Evolutionary conservation across 129 eudicot genomes (phyloP), one percentile per base, ranked within the genome.

Genomic region (Solidago caesia): DNA sequence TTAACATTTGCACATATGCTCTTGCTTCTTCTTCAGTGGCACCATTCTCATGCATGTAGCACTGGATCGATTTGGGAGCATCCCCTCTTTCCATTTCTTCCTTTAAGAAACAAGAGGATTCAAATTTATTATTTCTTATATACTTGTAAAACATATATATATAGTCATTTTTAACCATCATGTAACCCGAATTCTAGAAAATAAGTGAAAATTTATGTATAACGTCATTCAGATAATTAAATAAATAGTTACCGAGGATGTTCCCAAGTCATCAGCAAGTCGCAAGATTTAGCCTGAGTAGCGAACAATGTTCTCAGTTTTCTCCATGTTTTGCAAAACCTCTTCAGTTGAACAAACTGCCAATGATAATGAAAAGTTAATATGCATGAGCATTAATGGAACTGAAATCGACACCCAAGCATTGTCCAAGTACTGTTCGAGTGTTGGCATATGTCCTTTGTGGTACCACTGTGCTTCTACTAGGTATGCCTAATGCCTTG

Each of bases 1-100:
- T 44, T 44, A 44, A 13, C 10, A 4, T 45, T 60, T 64, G 48
- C 2, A 83, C 49, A 67, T 79, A 75, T 15, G 48, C 61, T 60
- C 82, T 70, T 58, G 87, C 87, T 63, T 74, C 87, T 0, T 79
- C 84, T 75, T 79, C 79, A 0, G 75, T 53, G 11, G 74, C 84
- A 16, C 87, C 81, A 57, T 21, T 71, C 63, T 83, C n/a, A n/a
- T n/a, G n/a, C n/a, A n/a, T n/a, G n/a, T n/a, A n/a, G n/a, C n/a
- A n/a, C n/a, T n/a, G n/a, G n/a, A n/a, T n/a, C n/a, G n/a, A n/a
- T n/a, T n/a, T n/a, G n/a, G n/a, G n/a, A n/a, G n/a, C n/a, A n/a
- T n/a, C n/a, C n/a, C n/a, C n/a, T n/a, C n/a, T n/a, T n/a, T n/a
- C n/a, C n/a, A n/a, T n/a, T n/a, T n/a, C n/a, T n/a, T n/a, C n/a